Conservation (phyloP, 768 basidiomycete genomes). For the Rubroboletus satanas region DNA sequence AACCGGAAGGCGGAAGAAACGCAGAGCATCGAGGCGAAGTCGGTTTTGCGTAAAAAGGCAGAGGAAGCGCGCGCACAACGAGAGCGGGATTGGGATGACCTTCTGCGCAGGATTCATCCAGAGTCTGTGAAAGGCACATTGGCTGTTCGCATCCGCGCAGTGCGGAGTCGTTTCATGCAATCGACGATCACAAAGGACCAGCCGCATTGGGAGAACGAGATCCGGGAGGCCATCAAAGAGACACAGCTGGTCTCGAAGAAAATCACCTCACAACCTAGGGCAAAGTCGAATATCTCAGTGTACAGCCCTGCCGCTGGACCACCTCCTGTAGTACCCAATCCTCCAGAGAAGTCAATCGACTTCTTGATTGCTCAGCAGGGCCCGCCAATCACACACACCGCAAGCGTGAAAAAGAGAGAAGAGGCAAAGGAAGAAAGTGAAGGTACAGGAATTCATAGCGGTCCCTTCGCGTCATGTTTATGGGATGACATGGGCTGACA, state of each 20-base stretch:
- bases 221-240: constrained; percentile 53
- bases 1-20: constrained; percentile 27
- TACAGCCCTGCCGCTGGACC: constrained; percentile 20
- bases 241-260: constrained; percentile 48
- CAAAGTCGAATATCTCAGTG: constrained; percentile 2
- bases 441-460: constrained; percentile 20
- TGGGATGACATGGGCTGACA: constrained; percentile 2
- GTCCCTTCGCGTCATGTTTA: background rate
- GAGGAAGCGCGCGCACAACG: constrained; percentile 56
- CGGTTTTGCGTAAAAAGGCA: constrained; percentile 57
- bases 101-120: constrained; percentile 55
- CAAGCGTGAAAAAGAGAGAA: constrained; percentile 36
- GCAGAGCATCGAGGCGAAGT: constrained; percentile 44
- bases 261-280: constrained; percentile 35
- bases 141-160: constrained; percentile 48
- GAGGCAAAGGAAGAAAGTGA: constrained; percentile 28
- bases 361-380: constrained; percentile 51
- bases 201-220: constrained; percentile 61
- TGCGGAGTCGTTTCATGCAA: constrained; percentile 57
- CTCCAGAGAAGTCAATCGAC: constrained; percentile 50
- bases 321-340: constrained; percentile 40
- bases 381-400: constrained; percentile 34
- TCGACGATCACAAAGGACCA: constrained; percentile 47
- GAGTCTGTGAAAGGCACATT: constrained; percentile 46
- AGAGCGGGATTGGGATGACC: constrained; percentile 61